Conservation (phyloP, 2,329 filamentous ascomycete genomes). For the Calonectria pteridis region DNA sequence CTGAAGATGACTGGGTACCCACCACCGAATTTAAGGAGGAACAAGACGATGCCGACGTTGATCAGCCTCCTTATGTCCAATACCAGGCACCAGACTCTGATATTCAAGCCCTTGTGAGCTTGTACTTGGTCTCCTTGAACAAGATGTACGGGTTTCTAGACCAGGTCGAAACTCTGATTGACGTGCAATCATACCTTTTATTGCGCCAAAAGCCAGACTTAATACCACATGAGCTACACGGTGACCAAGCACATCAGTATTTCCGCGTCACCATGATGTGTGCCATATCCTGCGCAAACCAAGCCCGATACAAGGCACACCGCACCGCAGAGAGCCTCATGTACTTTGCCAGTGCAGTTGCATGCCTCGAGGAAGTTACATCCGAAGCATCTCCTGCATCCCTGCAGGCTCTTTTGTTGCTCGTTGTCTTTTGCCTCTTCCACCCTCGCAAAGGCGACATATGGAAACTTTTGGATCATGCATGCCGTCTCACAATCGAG, state of each 20-base stretch:
- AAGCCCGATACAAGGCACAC: neutral
- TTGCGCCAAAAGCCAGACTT: neutral
- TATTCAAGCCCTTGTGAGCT: neutral
- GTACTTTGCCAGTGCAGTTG: neutral
- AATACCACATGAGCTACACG: neutral
- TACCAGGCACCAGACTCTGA: neutral
- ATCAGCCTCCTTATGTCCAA: neutral
- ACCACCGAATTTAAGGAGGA: neutral
- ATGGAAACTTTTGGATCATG: neutral
- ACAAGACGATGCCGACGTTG: neutral
- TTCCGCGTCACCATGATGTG: slow-evolving; percentile 23
- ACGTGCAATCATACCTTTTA: neutral
- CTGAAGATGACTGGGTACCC: neutral
- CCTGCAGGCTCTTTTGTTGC: neutral
- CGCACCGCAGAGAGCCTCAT: neutral
- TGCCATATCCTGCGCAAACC: slow-evolving; percentile 18
- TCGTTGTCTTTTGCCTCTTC: neutral
- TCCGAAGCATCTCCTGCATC: neutral
- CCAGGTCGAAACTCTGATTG: slow-evolving; percentile 30
- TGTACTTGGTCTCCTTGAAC: slow-evolving; percentile 7
- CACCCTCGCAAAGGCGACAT: neutral
- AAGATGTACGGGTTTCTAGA: slow-evolving; percentile 27
- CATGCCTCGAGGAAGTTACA: neutral
- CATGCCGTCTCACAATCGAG: neutral
- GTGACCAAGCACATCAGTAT: slow-evolving; percentile 11